Conservation (phyloP, 352 stramenopile genomes). For the Halophytophthora polymorphica region DNA sequence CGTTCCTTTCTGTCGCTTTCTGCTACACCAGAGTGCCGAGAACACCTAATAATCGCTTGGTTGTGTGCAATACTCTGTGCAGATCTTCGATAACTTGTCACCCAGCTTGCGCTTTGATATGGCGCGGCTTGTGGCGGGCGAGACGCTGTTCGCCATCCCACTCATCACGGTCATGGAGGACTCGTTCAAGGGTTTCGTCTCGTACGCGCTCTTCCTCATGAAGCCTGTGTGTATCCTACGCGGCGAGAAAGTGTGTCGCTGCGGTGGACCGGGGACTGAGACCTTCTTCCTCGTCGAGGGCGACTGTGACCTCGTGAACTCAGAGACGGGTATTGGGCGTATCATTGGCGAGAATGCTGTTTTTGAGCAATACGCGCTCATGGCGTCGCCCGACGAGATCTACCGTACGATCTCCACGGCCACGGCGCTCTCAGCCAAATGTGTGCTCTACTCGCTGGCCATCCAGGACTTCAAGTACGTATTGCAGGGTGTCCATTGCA, state of each 20-base stretch:
- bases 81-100: conserved; percentile 83
- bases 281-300: conserved; percentile 86
- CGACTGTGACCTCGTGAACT: conserved; percentile 80
- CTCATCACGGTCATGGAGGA: conserved; percentile 87
- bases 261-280: conserved; percentile 62
- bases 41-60: not conserved
- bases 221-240: conserved; percentile 69
- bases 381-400: conserved; percentile 60
- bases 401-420: conserved; percentile 75
- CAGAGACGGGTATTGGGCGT: conserved; percentile 46
- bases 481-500: not conserved
- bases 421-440: conserved; percentile 66
- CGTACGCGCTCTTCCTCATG: conserved; percentile 79
- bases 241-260: conserved; percentile 74
- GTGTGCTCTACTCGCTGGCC: conserved; percentile 76
- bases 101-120: conserved; percentile 81
- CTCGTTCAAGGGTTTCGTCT: conserved; percentile 88
- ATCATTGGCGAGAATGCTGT: conserved; percentile 69
- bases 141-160: conserved; percentile 76
- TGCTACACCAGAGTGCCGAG: not conserved
- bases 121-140: conserved; percentile 67
- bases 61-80: not conserved
- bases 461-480: conserved; percentile 77
- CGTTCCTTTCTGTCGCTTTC: not conserved
- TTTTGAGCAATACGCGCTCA: conserved; percentile 83